These are phyloP conservation scores for Vickermania spadyakhi DNA, from an alignment of 208 protist species.

Conservation along the genomic window DNA sequence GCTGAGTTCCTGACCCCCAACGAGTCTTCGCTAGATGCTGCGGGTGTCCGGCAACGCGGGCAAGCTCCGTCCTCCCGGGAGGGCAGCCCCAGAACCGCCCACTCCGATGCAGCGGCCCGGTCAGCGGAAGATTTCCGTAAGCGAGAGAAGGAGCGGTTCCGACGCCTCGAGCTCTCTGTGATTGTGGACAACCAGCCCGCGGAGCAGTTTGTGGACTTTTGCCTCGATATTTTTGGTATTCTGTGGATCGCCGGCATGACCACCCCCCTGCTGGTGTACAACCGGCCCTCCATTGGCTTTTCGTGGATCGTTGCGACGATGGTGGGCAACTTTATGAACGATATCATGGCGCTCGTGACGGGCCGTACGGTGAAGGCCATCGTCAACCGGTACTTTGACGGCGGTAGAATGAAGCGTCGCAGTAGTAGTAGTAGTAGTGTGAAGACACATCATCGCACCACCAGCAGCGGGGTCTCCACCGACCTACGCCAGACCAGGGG, in stretches of 20 bases:
- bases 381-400: neutral
- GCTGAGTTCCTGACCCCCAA: neutral
- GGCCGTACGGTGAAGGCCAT: conserved; percentile 21
- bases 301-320: conserved; percentile 43
- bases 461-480: no score
- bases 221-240: conserved; percentile 78
- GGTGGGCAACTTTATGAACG: conserved; percentile 69
- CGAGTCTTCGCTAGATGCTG: neutral
- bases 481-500: neutral
- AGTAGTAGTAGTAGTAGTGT: no score
- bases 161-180: conserved; percentile 39
- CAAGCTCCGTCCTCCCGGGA: neutral
- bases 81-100: neutral
- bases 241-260: conserved; percentile 59
- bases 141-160: conserved; percentile 38
- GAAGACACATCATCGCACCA: neutral
- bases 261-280: conserved; percentile 44
- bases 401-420: no score
- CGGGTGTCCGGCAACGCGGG: neutral
- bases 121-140: neutral
- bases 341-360: conserved; percentile 67
- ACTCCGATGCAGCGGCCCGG: neutral
- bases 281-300: conserved; percentile 31
- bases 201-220: conserved; percentile 72
- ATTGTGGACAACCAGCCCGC: conserved; percentile 45